Evolutionary conservation across 2,329 filamentous ascomycete species (phyloP), one percentile per base, ranked within the genome.

Genomic region (Neoscytalidium dimidiatum): DNA sequence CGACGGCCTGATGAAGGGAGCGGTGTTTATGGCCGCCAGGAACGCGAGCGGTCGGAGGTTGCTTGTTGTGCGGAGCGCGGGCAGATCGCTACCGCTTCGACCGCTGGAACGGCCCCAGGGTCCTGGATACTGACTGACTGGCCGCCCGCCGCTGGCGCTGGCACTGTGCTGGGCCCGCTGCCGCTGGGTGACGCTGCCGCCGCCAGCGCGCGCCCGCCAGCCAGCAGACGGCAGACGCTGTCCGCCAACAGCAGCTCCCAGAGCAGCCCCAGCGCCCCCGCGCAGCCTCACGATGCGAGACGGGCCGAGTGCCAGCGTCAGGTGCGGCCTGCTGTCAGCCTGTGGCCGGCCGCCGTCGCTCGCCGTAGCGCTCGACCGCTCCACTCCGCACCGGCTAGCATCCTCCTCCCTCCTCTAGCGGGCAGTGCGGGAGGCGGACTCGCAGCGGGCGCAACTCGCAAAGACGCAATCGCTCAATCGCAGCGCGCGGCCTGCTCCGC

Each of bases 391-490:
- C 14, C 53, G 35, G 53, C 53, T 58, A n/a, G n/a, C n/a, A n/a
- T n/a, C n/a, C n/a, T n/a, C n/a, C n/a, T n/a, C n/a, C n/a, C n/a
- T n/a, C n/a, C n/a, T n/a, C 52, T 65, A 67, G 49, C 69, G 66
- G 74, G 73, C 73, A 75, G 72, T 71, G 74, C 74, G 73, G 73
- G 72, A 69, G 73, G 66, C 64, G n/a, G n/a, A n/a, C n/a, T n/a
- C n/a, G n/a, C n/a, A n/a, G n/a, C n/a, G n/a, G n/a, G n/a, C n/a
- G n/a, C n/a, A n/a, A n/a, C n/a, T n/a, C n/a, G n/a, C n/a, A n/a
- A n/a, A n/a, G n/a, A n/a, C n/a, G n/a, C n/a, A n/a, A n/a, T n/a
- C n/a, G n/a, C n/a, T n/a, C n/a, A 63, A 61, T 67, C 66, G 69
- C 71, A 70, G 69, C 69, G 68, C 67, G 66, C 67, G 70, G 71